Conservation (phyloP, 2,329 filamentous ascomycete genomes). For the Lachnellula hyalina region DNA sequence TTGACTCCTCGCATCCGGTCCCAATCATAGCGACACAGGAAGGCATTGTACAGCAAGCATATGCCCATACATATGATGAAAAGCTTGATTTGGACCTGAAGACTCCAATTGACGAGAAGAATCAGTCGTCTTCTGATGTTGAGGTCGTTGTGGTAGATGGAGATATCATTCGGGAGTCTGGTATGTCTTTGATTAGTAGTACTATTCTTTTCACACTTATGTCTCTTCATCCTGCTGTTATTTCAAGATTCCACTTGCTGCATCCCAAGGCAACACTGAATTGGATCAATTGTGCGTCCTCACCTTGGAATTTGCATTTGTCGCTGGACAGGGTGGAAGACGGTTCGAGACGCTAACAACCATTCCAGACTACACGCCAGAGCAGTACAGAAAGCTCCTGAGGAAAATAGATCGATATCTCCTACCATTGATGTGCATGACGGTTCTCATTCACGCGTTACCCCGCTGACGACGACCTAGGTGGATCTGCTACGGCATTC, state of each 20-base stretch:
- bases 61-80: slow-evolving; percentile 2
- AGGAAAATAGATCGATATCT: slow-evolving; percentile 41
- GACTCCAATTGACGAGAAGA: slow-evolving; percentile 3
- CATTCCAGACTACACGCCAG: slow-evolving; percentile 31
- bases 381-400: slow-evolving; percentile 36
- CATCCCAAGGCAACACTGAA: too few species aligned
- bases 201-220: not conserved
- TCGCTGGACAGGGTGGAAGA: not conserved
- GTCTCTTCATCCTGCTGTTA: too few species aligned
- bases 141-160: slow-evolving; percentile 9
- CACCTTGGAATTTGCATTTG: not conserved
- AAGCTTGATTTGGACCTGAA: not conserved
- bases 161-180: slow-evolving; percentile 10
- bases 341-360: not conserved
- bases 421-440: slow-evolving; percentile 41
- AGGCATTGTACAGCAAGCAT: slow-evolving; percentile 2
- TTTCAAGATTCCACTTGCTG: too few species aligned
- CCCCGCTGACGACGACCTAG: slow-evolving; percentile 1
- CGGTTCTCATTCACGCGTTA: not conserved
- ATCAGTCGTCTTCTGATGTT: slow-evolving; percentile 2
- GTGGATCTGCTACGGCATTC: slow-evolving; percentile 41
- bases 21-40: not conserved
- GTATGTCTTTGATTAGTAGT: slow-evolving; percentile 5
- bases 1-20: not conserved
- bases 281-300: too few species aligned